Base-by-base conservation (phyloP, 306 rosid species). In the Astragalus glycyphyllos region DNA sequence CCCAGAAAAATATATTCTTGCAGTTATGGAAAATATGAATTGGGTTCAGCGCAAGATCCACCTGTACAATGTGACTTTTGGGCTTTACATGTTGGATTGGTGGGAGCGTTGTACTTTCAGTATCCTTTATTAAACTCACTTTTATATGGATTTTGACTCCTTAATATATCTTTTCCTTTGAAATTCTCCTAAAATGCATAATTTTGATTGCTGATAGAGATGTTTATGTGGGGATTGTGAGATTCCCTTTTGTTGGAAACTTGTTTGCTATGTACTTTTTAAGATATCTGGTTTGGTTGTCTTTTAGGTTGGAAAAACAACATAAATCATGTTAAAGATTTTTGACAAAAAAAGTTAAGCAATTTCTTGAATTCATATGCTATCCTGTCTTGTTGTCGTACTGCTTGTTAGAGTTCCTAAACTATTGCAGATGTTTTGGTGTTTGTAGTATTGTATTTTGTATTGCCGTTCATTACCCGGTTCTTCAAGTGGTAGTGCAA, bases 61-160 rank as follows among this genome's bases (percentile, higher is more conserved):
- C 67, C 95, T 91, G 37, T 94, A 94, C 90, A 91, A 91, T 73
- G 99, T 91, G 55, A 94, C 96, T n/a, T 94, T 91, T 74, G 99
- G 99, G 51, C 91, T 94, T 58, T 94, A 77, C 77, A 94, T 89
- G 98, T 60, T 90, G 83, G 98, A 94, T 68, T 86, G 96, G 95
- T 94, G 97, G 98, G 98, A 94, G 85, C 96, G 95, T 56, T 86
- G 71, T 66, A 80, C 89, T 41, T 94, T 94, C 77, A 90, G 98
- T 90, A 90, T 89, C 92, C 95, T 89, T 64, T 74, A 23, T 78
- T 49, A 0, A 59, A 4, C 12, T 8, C 37, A 32, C 17, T 14
- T 8, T 7, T 60, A 11, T 35, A 20, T 13, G 31, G 54, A 59
- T 72, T 71, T 79, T 26, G 46, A 31, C 67, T 64, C 57, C 32